phyloP scores from a whole-genome alignment of 2,329 filamentous ascomycete genomes.

The Exophiala oligosperma region DNA sequence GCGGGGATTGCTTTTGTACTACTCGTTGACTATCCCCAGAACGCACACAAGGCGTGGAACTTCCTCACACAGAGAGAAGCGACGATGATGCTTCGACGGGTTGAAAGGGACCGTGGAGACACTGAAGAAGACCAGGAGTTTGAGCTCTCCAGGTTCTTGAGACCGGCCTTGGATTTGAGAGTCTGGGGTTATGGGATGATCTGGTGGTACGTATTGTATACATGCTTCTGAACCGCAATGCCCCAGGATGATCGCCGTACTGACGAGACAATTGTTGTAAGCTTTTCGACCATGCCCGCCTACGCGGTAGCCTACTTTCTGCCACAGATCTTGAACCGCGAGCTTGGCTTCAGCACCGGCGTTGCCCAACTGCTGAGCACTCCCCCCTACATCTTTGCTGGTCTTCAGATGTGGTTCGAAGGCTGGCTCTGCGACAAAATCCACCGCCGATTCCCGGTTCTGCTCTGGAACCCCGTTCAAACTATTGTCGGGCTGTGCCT shows the following conservation, averaged over 20 bases:
- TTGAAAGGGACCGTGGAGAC: constrained; percentile 60
- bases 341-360: constrained; percentile 33
- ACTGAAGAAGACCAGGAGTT: constrained; percentile 46
- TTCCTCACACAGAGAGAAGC: constrained; percentile 15
- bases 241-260: constrained; percentile 25
- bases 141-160: constrained; percentile 45
- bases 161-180: constrained; percentile 47
- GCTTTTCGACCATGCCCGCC: constrained; percentile 26
- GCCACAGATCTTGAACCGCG: constrained; percentile 26
- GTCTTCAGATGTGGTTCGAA: constrained; percentile 24
- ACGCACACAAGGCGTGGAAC: constrained; percentile 29
- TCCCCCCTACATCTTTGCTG: constrained; percentile 32
- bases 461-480: constrained; percentile 38
- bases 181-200: constrained; percentile 56
- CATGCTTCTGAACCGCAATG: constrained; percentile 14
- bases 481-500: constrained; percentile 69
- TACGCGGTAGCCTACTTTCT: constrained; percentile 38
- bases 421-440: constrained; percentile 33
- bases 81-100: constrained; percentile 34
- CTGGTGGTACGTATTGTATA: constrained; percentile 38
- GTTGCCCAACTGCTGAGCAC: constrained; percentile 32
- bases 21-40: constrained; percentile 34
- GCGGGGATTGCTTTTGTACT: constrained; percentile 29
- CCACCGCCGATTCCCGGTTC: constrained; percentile 29
- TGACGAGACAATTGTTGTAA: not conserved